Evolutionary conservation across 2,329 filamentous ascomycete genomes (phyloP), one percentile per base, ranked within the genome.

Genomic region (Rhytidhysteron rufulum): DNA sequence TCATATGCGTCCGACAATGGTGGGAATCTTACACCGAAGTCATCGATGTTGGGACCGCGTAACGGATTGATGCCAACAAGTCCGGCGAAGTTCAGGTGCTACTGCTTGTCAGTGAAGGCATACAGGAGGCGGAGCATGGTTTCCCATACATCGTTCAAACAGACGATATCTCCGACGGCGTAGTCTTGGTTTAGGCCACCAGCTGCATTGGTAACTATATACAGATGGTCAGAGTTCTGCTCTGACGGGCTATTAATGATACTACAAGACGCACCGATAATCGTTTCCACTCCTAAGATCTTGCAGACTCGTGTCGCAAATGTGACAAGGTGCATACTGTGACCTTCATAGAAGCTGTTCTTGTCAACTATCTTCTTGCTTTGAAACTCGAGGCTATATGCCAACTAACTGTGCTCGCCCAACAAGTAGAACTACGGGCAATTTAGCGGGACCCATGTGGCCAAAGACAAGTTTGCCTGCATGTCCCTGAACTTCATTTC

Each of bases 1-100:
- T 84, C 80, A 55, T 85, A 85, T 1, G 80, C 80, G 58, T 85
- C 80, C 18, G 78, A 82, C 3, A 84, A 62, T 5, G 80, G 72
- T 31, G 80, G 80, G 51, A 85, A 85, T 5, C 80, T 74, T 11
- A 73, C 68, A 19, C 80, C 80, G 50, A 83, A 81, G 32, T 80
- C 73, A 17, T 82, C 79, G 21, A 68, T 69, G 53, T 85, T 85
- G 19, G 78, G 76, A 15, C 81, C 80, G 36, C 79, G 73, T 27
- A 84, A 66, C 16, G 80, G 80, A 55, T 83, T 77, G 38, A 71
- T 68, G 18, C 80, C 80, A 8, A 77, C 75, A 8, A 85, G 62
- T 4, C 81, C 80, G 19, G 79, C 75, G 35, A 83, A 57, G 57
- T 83, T 83, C 35, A 85, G 70, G 57, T 85, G 80, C 76, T 80